Evolutionary conservation across 108 stramenopile species (phyloP), one percentile per base, ranked within the genome.

Genomic region (Parmales sp.): DNA sequence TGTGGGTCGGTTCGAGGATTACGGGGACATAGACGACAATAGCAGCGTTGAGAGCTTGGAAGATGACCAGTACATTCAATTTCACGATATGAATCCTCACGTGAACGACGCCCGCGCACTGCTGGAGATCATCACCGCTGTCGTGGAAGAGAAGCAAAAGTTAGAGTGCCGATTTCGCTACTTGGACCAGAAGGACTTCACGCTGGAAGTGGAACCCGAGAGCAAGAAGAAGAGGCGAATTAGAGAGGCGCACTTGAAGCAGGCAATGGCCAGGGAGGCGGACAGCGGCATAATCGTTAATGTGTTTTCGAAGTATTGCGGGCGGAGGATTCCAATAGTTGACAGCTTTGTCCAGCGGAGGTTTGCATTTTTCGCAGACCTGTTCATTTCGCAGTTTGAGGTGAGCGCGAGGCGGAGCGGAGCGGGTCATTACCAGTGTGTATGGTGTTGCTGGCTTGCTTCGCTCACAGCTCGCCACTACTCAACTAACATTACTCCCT

Each of bases 11-110:
- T 20, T 60, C 9, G 54, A 60, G 0, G 31, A 34, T 16, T 60
- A 60, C 54, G 54, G 54, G 31, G 54, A 60, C 54, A 19, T 60
- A 34, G 54, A 60, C 54, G 54, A 60, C 54, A 60, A 60, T 34
- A 60, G 54, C 16, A 34, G 31, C n/a, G 20, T 60, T 16, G 54
- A 60, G 54, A 60, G 54, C 26, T 13, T 60, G 54, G 54, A 60
- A 34, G 54, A 60, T 34, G 54, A 60, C 3, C 31, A 34, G 26
- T 60, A 60, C 54, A 13, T 60, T 28, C 29, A 60, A 34, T 60
- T 60, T 16, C 54, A 60, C 54, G 54, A 60, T 5, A 34, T 11
- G 16, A 60, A 60, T 16, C 54, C 54, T 16, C 54, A 60, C 54
- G 54, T 60, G 31, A 28, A 60, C 54, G 54, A 60, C 26, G 18